Conservation (phyloP, 108 stramenopile genomes). For the Thalassiosira profunda region DNA sequence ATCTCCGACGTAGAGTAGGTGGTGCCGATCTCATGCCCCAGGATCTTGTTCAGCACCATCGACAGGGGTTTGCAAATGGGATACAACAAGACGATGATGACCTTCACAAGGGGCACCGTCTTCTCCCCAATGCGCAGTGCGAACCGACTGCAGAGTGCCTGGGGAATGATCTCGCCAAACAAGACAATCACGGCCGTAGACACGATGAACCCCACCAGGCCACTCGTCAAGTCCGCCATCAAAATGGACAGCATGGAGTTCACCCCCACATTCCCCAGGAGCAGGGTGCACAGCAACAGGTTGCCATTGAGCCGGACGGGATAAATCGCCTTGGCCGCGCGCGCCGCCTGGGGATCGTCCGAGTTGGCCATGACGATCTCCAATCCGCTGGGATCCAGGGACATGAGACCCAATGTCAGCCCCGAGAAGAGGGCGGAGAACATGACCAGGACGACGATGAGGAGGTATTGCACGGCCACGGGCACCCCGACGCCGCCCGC, state of each 20-base stretch:
- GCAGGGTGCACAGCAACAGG: conserved; percentile 95
- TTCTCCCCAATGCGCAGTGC: conserved; percentile 89
- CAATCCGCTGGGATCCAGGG: conserved; percentile 96
- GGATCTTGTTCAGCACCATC: conserved; percentile 62
- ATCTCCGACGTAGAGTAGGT: conserved; percentile 92
- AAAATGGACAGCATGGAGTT: conserved; percentile 96
- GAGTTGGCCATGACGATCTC: conserved; percentile 93
- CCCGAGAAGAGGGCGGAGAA: conserved; percentile 93
- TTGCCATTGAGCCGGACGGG: conserved; percentile 96
- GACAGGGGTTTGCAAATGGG: conserved; percentile 86
- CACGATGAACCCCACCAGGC: conserved; percentile 88
- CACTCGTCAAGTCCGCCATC: conserved; percentile 86
- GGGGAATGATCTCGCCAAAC: conserved; percentile 99
- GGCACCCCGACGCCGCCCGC: conserved; percentile 53
- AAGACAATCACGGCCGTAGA: conserved; percentile 93
- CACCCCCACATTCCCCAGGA: conserved; percentile 97
- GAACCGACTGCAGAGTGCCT: conserved; percentile 95
- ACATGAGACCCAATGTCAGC: conserved; percentile 95
- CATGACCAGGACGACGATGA: conserved; percentile 61
- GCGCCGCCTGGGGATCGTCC: conserved; percentile 61
- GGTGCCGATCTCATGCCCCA: conserved; percentile 95
- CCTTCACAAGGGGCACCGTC: conserved; percentile 87
- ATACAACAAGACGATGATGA: conserved; percentile 78
- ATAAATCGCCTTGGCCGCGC: conserved; percentile 77
- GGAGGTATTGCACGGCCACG: conserved; percentile 56